These are phyloP conservation scores for Neonectria neomacrospora DNA, from an alignment of 2,329 filamentous ascomycete genomes.

Conservation along the genomic window DNA sequence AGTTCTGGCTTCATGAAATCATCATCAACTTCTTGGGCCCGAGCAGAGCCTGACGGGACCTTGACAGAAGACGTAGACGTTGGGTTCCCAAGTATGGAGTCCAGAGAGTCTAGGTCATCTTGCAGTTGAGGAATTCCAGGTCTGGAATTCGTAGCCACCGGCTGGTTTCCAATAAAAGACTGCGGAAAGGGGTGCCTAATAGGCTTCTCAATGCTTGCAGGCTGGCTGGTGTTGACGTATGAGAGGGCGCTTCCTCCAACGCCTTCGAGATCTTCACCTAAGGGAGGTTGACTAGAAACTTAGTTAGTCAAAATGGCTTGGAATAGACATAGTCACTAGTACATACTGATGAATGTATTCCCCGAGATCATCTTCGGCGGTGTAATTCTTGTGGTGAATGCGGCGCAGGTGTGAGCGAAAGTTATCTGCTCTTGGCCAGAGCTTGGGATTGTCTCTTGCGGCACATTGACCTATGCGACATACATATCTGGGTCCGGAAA, in stretches of 20 bases:
- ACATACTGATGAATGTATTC: conserved; percentile 46
- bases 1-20: conserved; percentile 30
- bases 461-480: conserved; percentile 43
- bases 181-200: conserved; percentile 8
- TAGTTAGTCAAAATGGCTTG: conserved; percentile 6
- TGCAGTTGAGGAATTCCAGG: conserved; percentile 23
- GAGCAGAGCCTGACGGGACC: conserved; percentile 27
- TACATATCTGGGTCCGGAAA: conserved; percentile 39
- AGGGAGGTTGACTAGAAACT: conserved; percentile 22
- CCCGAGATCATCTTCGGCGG: conserved; percentile 53
- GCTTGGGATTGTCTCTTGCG: conserved; percentile 59
- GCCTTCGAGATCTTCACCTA: conserved; percentile 40
- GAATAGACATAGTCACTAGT: neutral
- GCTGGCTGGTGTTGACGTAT: conserved; percentile 32
- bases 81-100: conserved; percentile 22
- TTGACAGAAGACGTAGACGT: conserved; percentile 27
- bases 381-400: conserved; percentile 65
- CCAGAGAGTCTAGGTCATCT: conserved; percentile 10
- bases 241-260: conserved; percentile 44
- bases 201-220: conserved; percentile 31
- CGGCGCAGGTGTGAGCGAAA: conserved; percentile 82
- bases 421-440: conserved; percentile 86
- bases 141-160: neutral
- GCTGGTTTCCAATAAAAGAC: conserved; percentile 16
- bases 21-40: conserved; percentile 34